A percentile compares a stretch with the other conserved stretches of the same genome.
phyloP scores from a whole-genome alignment of 2,329 filamentous ascomycete genomes.

The Ophiocordyceps camponoti-floridani region DNA sequence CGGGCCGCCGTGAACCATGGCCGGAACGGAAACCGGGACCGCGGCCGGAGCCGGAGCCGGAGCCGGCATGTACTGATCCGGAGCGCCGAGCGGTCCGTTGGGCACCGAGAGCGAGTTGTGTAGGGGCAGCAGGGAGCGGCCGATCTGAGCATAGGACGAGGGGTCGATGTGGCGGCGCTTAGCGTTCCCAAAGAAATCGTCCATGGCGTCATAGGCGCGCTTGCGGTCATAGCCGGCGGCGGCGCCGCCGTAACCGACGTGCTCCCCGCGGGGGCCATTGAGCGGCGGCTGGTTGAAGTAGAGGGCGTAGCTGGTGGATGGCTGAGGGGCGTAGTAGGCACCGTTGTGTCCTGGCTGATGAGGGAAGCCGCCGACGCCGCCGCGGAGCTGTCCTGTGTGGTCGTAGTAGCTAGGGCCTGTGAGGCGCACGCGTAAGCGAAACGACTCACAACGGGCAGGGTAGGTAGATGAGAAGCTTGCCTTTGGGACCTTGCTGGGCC shows the following conservation, averaged over 20 bases:
- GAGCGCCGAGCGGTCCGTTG: constrained; percentile 24
- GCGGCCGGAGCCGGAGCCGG: constrained; percentile 11
- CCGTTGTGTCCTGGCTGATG: constrained; percentile 33
- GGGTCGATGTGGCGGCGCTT: constrained; percentile 87
- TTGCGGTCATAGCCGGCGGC: constrained; percentile 52
- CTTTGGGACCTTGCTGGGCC: constrained; percentile 27
- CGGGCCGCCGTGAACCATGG: constrained; percentile 34
- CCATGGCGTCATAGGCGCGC: constrained; percentile 72
- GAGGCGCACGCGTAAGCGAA: constrained; percentile 7
- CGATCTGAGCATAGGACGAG: constrained; percentile 76
- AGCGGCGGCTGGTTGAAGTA: constrained; percentile 56
- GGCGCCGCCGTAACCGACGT: constrained; percentile 42
- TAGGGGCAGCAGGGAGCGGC: constrained; percentile 69
- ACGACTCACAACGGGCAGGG: too few species aligned
- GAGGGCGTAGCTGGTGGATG: constrained; percentile 46
- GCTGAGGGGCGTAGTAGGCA: constrained; percentile 40
- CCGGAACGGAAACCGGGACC: constrained; percentile 13
- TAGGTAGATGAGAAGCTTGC: constrained; percentile 18
- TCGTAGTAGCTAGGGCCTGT: constrained; percentile 44
- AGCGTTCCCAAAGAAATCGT: constrained; percentile 84
- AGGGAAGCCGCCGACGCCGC: constrained; percentile 33
- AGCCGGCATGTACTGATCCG: constrained; percentile 34
- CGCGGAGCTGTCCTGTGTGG: constrained; percentile 45
- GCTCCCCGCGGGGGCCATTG: constrained; percentile 35
- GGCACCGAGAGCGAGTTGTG: constrained; percentile 53